These are phyloP conservation scores for Cucurbita ficifolia DNA, from an alignment of 306 rosid genomes.

Conservation along the genomic window DNA sequence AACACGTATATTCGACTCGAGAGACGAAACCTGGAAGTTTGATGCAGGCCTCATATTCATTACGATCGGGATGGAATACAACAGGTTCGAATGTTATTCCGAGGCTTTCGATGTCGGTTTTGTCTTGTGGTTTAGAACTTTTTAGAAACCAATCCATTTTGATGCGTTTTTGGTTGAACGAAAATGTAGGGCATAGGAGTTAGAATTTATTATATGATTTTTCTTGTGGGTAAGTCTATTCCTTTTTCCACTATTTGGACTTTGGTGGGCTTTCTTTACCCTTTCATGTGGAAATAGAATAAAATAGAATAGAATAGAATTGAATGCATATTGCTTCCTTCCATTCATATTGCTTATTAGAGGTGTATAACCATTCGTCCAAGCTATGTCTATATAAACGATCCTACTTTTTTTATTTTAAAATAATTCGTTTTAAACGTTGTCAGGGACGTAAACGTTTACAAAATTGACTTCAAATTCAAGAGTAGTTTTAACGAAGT, in stretches of 20 bases:
- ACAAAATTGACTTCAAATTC: no score
- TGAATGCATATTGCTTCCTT: no score
- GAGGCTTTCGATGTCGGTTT: not conserved
- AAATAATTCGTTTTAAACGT: no score
- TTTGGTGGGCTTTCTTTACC: not conserved
- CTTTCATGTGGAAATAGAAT: not conserved
- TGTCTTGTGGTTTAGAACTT: not conserved
- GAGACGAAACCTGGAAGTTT: not conserved
- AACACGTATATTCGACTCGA: no score
- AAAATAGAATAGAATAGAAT: no score
- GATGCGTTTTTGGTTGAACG: not conserved
- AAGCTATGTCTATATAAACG: no score
- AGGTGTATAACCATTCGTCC: no score
- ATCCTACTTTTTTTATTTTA: no score
- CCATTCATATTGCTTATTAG: not conserved
- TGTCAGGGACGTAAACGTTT: no score
- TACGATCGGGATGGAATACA: not conserved
- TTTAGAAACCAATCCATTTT: not conserved
- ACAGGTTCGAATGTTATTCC: not conserved
- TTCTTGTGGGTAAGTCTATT: conserved; percentile 1
- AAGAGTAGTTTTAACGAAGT: no score
- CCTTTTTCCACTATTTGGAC: not conserved
- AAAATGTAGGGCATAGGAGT: not conserved
- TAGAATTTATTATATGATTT: not conserved
- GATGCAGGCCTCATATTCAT: not conserved